Evolutionary conservation across 164 flowering plant genomes (phyloP).

Genomic region (Aristolochia fimbriata): DNA sequence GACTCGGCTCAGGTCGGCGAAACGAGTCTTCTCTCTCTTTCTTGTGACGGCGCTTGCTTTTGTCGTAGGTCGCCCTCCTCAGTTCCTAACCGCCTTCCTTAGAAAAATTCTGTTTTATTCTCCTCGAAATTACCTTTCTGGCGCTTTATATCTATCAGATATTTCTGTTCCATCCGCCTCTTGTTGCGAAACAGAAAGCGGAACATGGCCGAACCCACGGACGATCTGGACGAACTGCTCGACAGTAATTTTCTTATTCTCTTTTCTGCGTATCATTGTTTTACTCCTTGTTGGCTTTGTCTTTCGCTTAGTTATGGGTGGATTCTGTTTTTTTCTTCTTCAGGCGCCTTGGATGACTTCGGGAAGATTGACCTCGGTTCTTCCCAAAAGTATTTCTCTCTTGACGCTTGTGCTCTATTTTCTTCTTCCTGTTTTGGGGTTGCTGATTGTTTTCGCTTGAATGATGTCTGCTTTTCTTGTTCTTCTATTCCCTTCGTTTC

Average conservation of each 20-base stretch:
- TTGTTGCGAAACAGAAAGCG: neutral
- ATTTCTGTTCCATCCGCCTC: too few species aligned
- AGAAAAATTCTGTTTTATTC: too few species aligned
- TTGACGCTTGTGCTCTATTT: constrained; percentile 3
- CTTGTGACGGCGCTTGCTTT: too few species aligned
- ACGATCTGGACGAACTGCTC: constrained; percentile 76
- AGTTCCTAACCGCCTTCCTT: too few species aligned
- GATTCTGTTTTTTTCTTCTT: neutral
- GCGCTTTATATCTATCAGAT: too few species aligned
- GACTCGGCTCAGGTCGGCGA: too few species aligned
- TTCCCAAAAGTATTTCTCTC: constrained; percentile 10
- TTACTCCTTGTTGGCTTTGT: constrained; percentile 1
- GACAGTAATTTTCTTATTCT: constrained; percentile 46
- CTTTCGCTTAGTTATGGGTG: neutral
- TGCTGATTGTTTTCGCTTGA: constrained; percentile 19
- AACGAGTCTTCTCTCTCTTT: too few species aligned
- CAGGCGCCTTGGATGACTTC: constrained; percentile 79
- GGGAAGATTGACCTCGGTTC: constrained; percentile 50
- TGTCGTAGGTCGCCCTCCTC: too few species aligned
- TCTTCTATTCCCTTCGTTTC: constrained; percentile 1
- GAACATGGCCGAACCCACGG: constrained; percentile 43
- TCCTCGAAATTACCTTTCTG: too few species aligned
- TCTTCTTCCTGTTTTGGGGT: neutral
- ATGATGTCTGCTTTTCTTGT: neutral
- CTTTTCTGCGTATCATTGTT: constrained; percentile 3